Evolutionary conservation across 106 monocot species (phyloP).

Genomic region (Amphibolis antarctica): DNA sequence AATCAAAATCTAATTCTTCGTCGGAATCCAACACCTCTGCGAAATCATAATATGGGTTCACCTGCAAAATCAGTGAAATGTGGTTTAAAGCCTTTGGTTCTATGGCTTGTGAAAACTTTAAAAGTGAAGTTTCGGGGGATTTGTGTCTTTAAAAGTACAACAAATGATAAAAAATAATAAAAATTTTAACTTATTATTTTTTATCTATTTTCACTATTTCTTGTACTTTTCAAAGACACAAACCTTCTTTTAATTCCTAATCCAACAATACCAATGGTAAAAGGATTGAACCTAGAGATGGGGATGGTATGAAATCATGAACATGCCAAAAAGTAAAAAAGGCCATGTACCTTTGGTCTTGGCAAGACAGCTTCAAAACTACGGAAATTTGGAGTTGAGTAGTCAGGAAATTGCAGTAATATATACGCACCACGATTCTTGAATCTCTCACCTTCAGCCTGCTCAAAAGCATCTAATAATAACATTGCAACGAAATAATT

Average conservation of each 20-base stretch:
- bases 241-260: background rate
- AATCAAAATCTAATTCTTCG: conserved; percentile 70
- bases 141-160: no score
- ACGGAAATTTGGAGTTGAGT: conserved; percentile 16
- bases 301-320: background rate
- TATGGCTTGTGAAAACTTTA: no score
- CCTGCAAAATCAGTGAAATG: conserved; percentile 33
- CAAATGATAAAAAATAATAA: no score
- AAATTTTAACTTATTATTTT: no score
- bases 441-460: conserved; percentile 20
- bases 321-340: background rate
- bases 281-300: background rate
- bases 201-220: no score
- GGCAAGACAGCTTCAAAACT: conserved; percentile 21
- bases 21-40: conserved; percentile 88
- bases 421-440: conserved; percentile 24
- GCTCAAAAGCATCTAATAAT: background rate
- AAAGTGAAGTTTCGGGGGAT: no score
- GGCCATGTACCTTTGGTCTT: conserved; percentile 15
- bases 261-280: background rate
- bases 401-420: conserved; percentile 23
- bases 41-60: conserved; percentile 63
- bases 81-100: background rate
- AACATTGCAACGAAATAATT: background rate
- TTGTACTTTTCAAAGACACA: background rate